Evolutionary conservation across 768 basidiomycete species (phyloP).

Genomic region (Tricholomella constricta): DNA sequence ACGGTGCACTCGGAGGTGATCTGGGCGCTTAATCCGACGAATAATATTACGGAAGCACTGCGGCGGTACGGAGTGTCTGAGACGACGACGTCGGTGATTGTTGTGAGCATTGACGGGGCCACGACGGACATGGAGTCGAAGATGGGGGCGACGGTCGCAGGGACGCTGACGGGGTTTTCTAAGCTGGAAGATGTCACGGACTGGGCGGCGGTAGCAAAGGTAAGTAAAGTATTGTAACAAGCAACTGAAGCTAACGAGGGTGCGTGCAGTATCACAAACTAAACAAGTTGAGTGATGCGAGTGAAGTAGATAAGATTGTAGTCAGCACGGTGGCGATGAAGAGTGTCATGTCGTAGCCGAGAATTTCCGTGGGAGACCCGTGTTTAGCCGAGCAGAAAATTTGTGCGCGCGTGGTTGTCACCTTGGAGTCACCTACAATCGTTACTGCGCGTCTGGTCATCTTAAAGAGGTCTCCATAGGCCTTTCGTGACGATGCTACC

Average conservation of each 20-base stretch:
- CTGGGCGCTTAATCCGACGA: conserved; percentile 84
- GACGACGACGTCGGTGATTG: conserved; percentile 60
- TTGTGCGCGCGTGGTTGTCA: conserved; percentile 9
- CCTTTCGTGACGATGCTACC: conserved; percentile 61
- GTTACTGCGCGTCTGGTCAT: conserved; percentile 6
- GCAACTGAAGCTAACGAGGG: not conserved
- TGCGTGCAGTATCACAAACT: conserved; percentile 71
- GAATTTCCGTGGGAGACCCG: conserved; percentile 14
- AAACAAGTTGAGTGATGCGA: conserved; percentile 49
- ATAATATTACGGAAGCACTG: conserved; percentile 90
- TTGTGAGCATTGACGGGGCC: conserved; percentile 61
- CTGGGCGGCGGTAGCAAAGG: conserved; percentile 77
- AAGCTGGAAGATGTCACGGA: conserved; percentile 56
- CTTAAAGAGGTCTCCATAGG: not conserved
- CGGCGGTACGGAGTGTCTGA: conserved; percentile 83
- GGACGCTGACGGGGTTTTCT: conserved; percentile 50
- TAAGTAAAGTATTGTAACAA: conserved; percentile 28
- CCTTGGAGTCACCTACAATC: not conserved
- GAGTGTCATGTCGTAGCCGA: conserved; percentile 49
- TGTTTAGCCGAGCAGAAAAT: conserved; percentile 12
- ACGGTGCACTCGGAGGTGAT: conserved; percentile 91
- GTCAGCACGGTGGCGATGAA: conserved; percentile 84
- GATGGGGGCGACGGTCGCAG: conserved; percentile 63
- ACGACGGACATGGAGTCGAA: conserved; percentile 46
- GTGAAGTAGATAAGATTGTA: conserved; percentile 64